Base-by-base conservation (phyloP, 768 basidiomycete species). In the Auricularia auricula-judae region DNA sequence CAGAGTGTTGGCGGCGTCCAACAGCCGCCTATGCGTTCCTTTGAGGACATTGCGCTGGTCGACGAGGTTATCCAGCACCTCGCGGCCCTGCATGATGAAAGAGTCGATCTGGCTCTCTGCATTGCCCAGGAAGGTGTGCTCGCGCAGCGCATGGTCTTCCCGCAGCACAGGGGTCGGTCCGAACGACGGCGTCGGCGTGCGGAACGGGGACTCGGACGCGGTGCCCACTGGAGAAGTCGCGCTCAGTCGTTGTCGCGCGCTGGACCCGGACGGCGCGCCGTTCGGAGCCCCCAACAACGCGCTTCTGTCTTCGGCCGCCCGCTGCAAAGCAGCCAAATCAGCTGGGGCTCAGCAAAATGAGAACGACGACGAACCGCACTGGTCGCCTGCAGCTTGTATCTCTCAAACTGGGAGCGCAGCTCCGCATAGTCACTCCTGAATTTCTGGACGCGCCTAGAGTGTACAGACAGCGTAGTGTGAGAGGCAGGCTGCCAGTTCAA, bases 1-100 rank as follows among this genome's bases (percentile, higher is more conserved):
- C 65, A 99, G 76, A 33, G 93, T 97, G 74, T 97, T 98, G 59
- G 95, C 97, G 53, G 93, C 88, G 72, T 91, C 88, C 64, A 97
- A 75, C 61, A 99, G 75, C 63, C 91, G 81, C 69, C 86, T 82
- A 72, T 92, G 89, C 0, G 97, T 98, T n/a, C 93, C 95, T 75
- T 98, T 98, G 65, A 99, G 78, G 74, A 98, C 85, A 71, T 89
- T 89, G 66, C 93, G 80, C 76, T 99, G 97, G 72, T 94, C 95
- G 56, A 91, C 85, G 43, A 99, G 77, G 72, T 94, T 96, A 67
- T 96, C 92, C 70, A 97, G 75, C 21, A 93, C 93, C 39, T 94
- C 92, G 64, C 89, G 80, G 1, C 97, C 97, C 73, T 98, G 96
- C 0, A 91, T 86, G 61, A 99, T 76, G 72, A 96, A 98, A 16